Percentiles rank a stretch among this genome's conserved stretches.
Conservation (phyloP, 1,139 yeast species). For the Hemisphaericaspora xylanilytica region DNA sequence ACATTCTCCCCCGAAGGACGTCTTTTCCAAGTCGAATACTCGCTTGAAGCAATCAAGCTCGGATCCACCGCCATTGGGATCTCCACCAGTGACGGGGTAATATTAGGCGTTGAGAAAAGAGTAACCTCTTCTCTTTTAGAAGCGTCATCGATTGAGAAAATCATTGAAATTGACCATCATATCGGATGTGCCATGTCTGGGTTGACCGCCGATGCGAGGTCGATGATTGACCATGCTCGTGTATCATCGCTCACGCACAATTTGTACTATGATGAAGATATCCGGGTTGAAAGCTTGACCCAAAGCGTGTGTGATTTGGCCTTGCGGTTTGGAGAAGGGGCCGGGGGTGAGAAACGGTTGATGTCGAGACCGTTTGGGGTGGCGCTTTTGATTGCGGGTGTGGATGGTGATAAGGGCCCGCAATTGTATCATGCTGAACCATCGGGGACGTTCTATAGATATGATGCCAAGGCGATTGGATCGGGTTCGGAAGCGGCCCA, state of each 20-base stretch:
- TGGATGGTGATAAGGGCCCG: constrained; percentile 90
- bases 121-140: constrained; percentile 92
- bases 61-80: constrained; percentile 99
- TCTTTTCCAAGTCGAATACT: constrained; percentile 96
- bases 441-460: constrained; percentile 94
- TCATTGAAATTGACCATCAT: constrained; percentile 90
- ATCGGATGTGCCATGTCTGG: constrained; percentile 99
- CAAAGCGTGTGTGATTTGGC: constrained; percentile 98
- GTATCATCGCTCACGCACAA: constrained; percentile 87
- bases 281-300: constrained; percentile 89
- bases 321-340: constrained; percentile 96
- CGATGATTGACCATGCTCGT: constrained; percentile 98
- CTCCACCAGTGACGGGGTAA: constrained; percentile 94
- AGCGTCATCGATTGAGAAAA: constrained; percentile 91
- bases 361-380: constrained; percentile 99
- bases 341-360: constrained; percentile 91
- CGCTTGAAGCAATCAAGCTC: constrained; percentile 92
- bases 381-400: constrained; percentile 92
- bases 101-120: constrained; percentile 94
- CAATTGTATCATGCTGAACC: constrained; percentile 99
- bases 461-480: constrained; percentile 98
- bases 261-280: constrained; percentile 87
- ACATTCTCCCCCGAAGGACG: constrained; percentile 99
- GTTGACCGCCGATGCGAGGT: constrained; percentile 95
- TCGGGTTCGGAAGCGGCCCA: constrained; percentile 99